Percentiles rank a stretch among this genome's conserved stretches.
Evolutionary conservation across 352 stramenopile species (phyloP).

Genomic region (Pythium folliculosum): DNA sequence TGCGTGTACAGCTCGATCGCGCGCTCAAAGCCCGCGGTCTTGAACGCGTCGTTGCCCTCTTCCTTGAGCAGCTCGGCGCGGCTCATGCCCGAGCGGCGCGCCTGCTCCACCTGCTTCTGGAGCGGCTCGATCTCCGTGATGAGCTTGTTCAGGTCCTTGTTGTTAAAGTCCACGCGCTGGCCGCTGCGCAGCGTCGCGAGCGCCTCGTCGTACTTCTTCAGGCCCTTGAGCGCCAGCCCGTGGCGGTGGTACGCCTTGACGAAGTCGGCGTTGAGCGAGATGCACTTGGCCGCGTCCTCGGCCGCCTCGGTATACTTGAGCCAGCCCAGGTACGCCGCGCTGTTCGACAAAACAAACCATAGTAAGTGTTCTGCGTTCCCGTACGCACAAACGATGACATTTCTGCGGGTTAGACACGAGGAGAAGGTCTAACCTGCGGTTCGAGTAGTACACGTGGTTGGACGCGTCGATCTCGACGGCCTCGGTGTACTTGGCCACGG

Average conservation of each 20-base stretch:
- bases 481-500: constrained; percentile 93
- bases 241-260: constrained; percentile 97
- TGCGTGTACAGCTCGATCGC: constrained; percentile 93
- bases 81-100: constrained; percentile 73
- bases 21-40: constrained; percentile 87
- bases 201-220: constrained; percentile 83
- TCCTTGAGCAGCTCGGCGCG: constrained; percentile 92
- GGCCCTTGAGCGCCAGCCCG: constrained; percentile 89
- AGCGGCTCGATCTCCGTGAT: constrained; percentile 84
- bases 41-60: constrained; percentile 93
- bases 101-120: constrained; percentile 58
- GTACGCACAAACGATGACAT: neutral
- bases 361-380: too few relatives aligned
- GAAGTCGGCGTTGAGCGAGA: constrained; percentile 92
- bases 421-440: constrained; percentile 63
- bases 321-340: constrained; percentile 66
- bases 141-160: constrained; percentile 81
- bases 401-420: neutral
- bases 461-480: constrained; percentile 86
- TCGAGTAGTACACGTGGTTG: constrained; percentile 95
- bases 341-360: too few relatives aligned
- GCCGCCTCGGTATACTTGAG: constrained; percentile 83
- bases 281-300: constrained; percentile 86
- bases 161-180: constrained; percentile 84
- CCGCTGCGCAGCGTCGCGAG: constrained; percentile 71